phyloP scores from a whole-genome alignment of 495 filamentous ascomycete species.

The Umbilicaria muhlenbergii region DNA sequence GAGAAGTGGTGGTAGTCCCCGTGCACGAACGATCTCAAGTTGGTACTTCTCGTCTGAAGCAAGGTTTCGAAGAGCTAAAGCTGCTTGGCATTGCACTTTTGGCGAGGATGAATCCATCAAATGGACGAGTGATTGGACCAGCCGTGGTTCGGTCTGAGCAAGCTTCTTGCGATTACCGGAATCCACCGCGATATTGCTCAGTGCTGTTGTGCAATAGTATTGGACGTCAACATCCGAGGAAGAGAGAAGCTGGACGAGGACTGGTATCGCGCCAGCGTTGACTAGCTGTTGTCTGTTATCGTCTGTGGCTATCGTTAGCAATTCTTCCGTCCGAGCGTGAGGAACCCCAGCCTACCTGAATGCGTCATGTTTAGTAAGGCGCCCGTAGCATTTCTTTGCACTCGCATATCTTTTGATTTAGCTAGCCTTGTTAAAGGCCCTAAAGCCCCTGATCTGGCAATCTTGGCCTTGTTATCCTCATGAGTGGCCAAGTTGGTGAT shows the following conservation, averaged over 20 bases:
- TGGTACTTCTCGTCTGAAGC: conserved; percentile 98
- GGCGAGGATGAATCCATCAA: conserved; percentile 95
- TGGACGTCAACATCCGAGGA: conserved; percentile 93
- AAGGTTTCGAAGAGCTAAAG: conserved; percentile 82
- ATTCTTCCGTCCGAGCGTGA: background rate
- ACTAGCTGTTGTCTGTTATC: conserved; percentile 96
- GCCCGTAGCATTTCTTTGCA: conserved; percentile 93
- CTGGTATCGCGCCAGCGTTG: conserved; percentile 89
- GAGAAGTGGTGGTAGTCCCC: conserved; percentile 69
- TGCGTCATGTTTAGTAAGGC: conserved; percentile 98
- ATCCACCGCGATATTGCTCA: conserved; percentile 97
- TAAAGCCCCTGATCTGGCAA: conserved; percentile 85
- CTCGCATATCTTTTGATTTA: conserved; percentile 96
- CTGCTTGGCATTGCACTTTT: conserved; percentile 96
- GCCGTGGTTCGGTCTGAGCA: conserved; percentile 70
- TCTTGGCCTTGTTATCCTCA: conserved; percentile 98
- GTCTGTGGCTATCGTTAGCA: conserved; percentile 34
- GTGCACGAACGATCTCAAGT: conserved; percentile 84
- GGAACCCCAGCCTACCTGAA: conserved; percentile 50
- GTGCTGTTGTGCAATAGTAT: conserved; percentile 96
- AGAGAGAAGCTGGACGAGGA: conserved; percentile 83
- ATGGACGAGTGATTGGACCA: conserved; percentile 86
- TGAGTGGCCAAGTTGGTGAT: conserved; percentile 97
- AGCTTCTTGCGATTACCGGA: conserved; percentile 76
- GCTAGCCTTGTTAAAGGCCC: conserved; percentile 80